Conservation (phyloP, 306 rosid genomes). For the Clitoria ternatea region DNA sequence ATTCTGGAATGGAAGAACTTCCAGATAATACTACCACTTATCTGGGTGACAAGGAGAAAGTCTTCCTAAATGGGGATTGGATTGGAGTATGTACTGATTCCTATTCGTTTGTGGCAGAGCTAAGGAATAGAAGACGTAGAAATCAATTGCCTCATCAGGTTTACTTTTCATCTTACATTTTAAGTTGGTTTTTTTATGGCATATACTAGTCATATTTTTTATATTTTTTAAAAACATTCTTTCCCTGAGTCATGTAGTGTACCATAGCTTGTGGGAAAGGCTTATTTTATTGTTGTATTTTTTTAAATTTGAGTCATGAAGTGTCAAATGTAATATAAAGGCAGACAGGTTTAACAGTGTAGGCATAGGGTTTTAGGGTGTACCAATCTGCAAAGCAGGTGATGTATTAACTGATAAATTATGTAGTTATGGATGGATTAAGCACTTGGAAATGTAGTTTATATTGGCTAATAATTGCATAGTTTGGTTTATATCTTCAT, state of each 20-base stretch:
- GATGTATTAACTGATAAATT: background rate
- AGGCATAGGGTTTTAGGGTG: no score
- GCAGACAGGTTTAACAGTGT: background rate
- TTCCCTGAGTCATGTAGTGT: background rate
- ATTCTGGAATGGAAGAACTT: constrained; percentile 75
- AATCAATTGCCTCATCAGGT: constrained; percentile 73
- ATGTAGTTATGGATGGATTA: background rate
- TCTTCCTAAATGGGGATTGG: constrained; percentile 90
- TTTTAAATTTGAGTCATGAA: background rate
- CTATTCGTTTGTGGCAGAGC: constrained; percentile 47
- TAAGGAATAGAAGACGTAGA: constrained; percentile 58
- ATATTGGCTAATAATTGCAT: background rate
- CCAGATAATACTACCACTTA: constrained; percentile 58
- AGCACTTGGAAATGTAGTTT: background rate
- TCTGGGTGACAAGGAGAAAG: constrained; percentile 55
- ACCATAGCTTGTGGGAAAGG: background rate
- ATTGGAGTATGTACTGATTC: constrained; percentile 78
- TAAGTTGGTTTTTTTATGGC: constrained; percentile 18
- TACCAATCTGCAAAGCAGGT: background rate
- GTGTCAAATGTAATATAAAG: constrained; percentile 9
- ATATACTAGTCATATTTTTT: background rate
- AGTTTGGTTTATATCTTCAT: background rate
- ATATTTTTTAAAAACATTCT: background rate
- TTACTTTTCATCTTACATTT: constrained; percentile 22
- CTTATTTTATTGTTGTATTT: background rate